Evolutionary conservation across 176 grass and related monocot species (phyloP), one percentile per base, ranked within the genome.

Genomic region (Musa acuminata): DNA sequence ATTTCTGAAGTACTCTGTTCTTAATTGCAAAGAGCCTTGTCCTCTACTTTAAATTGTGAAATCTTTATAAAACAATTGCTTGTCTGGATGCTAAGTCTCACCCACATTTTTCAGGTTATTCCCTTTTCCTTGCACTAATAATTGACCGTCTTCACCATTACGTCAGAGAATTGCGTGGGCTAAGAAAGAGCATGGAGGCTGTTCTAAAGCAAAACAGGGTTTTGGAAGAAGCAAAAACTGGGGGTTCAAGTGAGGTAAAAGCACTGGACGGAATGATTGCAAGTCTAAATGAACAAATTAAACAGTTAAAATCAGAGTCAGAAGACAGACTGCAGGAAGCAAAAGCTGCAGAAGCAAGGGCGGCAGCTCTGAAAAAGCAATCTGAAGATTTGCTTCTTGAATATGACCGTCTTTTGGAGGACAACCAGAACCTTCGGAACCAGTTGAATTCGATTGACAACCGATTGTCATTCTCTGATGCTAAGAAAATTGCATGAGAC

Each of bases 381-480:
- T 89, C 82, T 57, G 88, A 96, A 85, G 88, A 89, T 51, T 78
- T 96, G 71, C 81, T 96, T 57, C 75, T 62, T 7, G 86, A 96
- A 48, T 91, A 96, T 52, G 88, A 91, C 24, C 86, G 86, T 52
- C 74, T 96, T 4, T 87, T 85, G 65, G 80, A 83, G 19, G 92
- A 96, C 71, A 96, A 96, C 8, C 54, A 85, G 35, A 82, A 89
- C 55, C 80, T 96, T 64, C 83, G 62, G 59, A 79, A 80, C 43
- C 82, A 85, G 24, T 74, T 96, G 57, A 86, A 89, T 68, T 87
- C 82, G 17, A 58, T 91, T 29, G 89, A 96, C 52, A 51, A 23
- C 51, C 53, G 6, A 71, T 54, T 82, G 13, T 96, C 92, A 8
- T 77, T 80, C 72, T 86, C 88, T 72, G 89, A 83, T 60, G 74